These are phyloP conservation scores for Penicillium brasilianum DNA, from an alignment of 2,329 filamentous ascomycete genomes.

Conservation along the genomic window DNA sequence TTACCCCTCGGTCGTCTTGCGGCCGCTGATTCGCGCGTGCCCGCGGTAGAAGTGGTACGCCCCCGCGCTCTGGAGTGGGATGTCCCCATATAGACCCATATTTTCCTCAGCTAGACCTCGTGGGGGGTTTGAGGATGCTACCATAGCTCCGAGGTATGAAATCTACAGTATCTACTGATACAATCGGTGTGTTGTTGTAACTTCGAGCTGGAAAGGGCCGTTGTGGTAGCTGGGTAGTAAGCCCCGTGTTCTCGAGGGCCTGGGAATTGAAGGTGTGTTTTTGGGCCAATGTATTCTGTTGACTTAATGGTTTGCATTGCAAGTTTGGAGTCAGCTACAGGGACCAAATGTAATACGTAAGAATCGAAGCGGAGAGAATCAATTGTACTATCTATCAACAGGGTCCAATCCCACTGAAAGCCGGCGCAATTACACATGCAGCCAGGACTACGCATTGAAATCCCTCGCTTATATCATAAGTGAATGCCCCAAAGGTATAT, in stretches of 20 bases:
- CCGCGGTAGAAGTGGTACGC: constrained; percentile 3
- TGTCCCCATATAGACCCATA: constrained; percentile 1
- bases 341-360: neutral
- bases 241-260: neutral
- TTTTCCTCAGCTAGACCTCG: neutral
- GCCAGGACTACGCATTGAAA: neutral
- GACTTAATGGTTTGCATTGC: no score
- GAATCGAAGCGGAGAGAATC: neutral
- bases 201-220: no score
- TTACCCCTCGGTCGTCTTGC: neutral
- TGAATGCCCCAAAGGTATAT: constrained; percentile 30
- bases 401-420: neutral
- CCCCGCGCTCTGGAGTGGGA: constrained; percentile 8
- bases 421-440: neutral
- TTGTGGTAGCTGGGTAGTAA: neutral
- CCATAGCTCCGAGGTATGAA: neutral
- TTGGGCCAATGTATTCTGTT: no score
- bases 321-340: no score
- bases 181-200: no score
- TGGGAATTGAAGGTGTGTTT: neutral
- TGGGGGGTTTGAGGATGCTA: neutral
- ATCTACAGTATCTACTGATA: neutral
- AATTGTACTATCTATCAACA: constrained; percentile 1
- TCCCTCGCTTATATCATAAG: neutral
- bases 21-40: constrained; percentile 2